Evolutionary conservation across 768 basidiomycete species (phyloP), one percentile per base, ranked within the genome.

Genomic region (Boletus edulis): DNA sequence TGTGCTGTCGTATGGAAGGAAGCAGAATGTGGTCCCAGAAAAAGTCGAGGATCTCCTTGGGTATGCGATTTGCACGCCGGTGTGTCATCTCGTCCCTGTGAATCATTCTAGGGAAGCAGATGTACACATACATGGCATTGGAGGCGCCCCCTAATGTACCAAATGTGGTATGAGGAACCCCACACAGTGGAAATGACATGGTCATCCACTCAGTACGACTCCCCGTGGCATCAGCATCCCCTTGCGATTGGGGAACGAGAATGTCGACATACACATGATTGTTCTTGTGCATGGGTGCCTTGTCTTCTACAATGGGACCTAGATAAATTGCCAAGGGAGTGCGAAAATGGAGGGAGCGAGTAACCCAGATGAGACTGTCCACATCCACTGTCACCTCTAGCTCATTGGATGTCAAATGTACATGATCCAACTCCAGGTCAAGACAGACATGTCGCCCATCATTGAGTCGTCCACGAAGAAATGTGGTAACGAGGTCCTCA

Each of bases 321-420:
- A 60, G 31, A 14, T n/a, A 59, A 20, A 57, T 31, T 0, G 47
- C 13, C 1, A 51, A 0, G 2, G 43, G 24, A 3, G 10, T 52
- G 1, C 15, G 5, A 34, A 52, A 59, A 42, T 8, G 7, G 4
- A 35, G 20, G 2, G 15, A 14, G 4, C 24, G 10, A 1, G 56
- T 64, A 0, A 62, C 55, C 64, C 64, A 65, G 5, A 65, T 58
- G 10, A 64, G 39, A 17, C 62, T 65, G 24, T 64, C 58, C 0
- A 65, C 51, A 14, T 62, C 60, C 2, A 59, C n/a, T 0, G 35
- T 10, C 0, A 65, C 40, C 1, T 22, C 17, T 0, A 60, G 2
- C 13, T 65, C 20, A 0, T 44, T 10, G 1, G 31, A 5, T 3
- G 34, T 1, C 11, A 64, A 8, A 0, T 46, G 31, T 0, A 57